phyloP scores from a whole-genome alignment of 208 protist genomes.

The Leishmania turanica region DNA sequence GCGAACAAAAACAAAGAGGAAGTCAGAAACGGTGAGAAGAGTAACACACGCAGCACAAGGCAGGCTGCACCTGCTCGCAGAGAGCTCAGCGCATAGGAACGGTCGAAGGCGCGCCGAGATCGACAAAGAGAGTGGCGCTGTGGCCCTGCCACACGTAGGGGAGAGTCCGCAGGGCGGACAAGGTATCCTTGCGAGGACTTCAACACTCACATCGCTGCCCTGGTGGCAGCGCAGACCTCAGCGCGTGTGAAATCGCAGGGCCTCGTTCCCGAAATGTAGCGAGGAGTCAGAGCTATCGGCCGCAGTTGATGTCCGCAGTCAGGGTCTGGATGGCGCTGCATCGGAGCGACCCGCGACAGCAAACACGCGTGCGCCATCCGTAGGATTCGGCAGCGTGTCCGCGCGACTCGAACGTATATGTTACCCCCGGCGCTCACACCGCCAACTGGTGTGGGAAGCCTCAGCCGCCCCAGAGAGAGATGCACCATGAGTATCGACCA shows the following conservation, averaged over 20 bases:
- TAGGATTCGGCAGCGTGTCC: not conserved
- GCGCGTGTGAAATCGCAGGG: not conserved
- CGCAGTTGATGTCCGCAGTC: not conserved
- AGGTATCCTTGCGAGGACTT: not conserved
- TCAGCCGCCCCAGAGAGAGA: not conserved
- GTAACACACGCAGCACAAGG: not conserved
- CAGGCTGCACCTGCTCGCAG: not conserved
- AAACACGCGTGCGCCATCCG: not conserved
- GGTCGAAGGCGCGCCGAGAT: not conserved
- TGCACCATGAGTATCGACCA: not conserved
- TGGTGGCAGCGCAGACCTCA: not conserved
- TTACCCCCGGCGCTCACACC: not conserved
- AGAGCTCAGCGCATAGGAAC: not conserved
- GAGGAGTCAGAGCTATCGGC: not conserved
- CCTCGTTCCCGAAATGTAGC: not conserved
- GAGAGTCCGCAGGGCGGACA: not conserved
- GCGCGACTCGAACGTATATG: not conserved
- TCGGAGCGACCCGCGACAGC: not conserved
- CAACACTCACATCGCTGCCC: not conserved
- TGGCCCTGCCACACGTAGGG: not conserved
- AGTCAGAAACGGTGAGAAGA: not conserved
- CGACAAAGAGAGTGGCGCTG: not conserved
- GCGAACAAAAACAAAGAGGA: not conserved
- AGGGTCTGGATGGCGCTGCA: not conserved
- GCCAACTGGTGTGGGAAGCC: not conserved